These are phyloP conservation scores for Pochonia chlamydosporia DNA, from an alignment of 2,329 filamentous ascomycete genomes.

Conservation along the genomic window DNA sequence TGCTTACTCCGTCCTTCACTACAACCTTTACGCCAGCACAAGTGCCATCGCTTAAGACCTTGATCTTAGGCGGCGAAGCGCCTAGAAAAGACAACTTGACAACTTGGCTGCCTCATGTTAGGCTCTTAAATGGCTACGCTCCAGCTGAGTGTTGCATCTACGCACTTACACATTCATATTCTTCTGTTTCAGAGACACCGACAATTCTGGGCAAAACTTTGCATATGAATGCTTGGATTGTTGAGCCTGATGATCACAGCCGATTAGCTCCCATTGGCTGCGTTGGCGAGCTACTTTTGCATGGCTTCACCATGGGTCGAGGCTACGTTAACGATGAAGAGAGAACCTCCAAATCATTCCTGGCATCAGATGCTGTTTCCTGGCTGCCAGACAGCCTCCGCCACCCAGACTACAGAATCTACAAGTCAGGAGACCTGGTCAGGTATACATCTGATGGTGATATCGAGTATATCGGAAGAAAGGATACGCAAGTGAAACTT, in stretches of 20 bases:
- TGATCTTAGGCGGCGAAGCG: not conserved
- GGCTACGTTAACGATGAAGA: not conserved
- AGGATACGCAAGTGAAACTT: not conserved
- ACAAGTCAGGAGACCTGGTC: not conserved
- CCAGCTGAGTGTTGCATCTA: conserved; percentile 9
- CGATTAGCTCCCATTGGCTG: not conserved
- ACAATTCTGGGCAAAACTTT: conserved; percentile 9
- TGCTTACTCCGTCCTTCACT: not conserved
- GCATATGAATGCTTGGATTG: no score
- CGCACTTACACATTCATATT: not conserved
- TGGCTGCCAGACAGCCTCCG: not conserved
- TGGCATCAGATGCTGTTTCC: not conserved
- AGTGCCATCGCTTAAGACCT: not conserved
- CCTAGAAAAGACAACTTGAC: conserved; percentile 2
- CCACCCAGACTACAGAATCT: not conserved
- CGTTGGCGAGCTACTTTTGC: not conserved
- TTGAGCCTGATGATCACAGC: conserved; percentile 21
- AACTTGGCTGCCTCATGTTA: conserved; percentile 1
- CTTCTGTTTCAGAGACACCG: no score
- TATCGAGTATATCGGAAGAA: not conserved
- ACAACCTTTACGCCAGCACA: not conserved
- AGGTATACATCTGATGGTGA: not conserved
- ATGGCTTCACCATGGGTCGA: not conserved
- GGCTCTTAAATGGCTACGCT: conserved; percentile 5
- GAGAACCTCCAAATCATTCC: not conserved